Evolutionary conservation across 768 basidiomycete species (phyloP).

Genomic region (Bullera alba): DNA sequence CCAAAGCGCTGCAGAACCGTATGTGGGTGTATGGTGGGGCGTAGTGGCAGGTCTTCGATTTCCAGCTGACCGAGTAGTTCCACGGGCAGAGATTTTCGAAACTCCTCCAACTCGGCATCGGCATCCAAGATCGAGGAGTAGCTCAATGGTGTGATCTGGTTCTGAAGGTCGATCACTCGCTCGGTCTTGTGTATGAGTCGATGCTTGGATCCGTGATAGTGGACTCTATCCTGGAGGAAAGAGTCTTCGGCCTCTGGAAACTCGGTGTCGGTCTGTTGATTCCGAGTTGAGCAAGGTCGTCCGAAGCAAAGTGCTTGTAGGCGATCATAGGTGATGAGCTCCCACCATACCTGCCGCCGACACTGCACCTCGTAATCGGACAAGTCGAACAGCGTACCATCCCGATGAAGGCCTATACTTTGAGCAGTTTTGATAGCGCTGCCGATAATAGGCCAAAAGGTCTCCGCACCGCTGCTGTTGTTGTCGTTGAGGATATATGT

Average conservation of each 20-base stretch:
- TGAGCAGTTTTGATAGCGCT: slow-evolving; percentile 35
- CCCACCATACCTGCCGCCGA: slow-evolving; percentile 43
- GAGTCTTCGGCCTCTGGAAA: slow-evolving; percentile 25
- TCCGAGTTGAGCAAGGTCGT: slow-evolving; percentile 33
- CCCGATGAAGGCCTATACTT: slow-evolving; percentile 42
- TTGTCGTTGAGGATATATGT: slow-evolving; percentile 42
- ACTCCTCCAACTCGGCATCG: slow-evolving; percentile 34
- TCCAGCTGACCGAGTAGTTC: slow-evolving; percentile 25
- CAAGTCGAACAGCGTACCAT: slow-evolving; percentile 38
- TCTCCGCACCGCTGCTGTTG: slow-evolving; percentile 38
- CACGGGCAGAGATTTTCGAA: slow-evolving; percentile 32
- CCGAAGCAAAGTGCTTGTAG: slow-evolving; percentile 44
- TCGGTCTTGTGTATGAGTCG: neutral
- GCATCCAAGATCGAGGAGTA: slow-evolving; percentile 28
- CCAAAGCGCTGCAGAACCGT: slow-evolving; percentile 39
- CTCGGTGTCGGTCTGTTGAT: slow-evolving; percentile 35
- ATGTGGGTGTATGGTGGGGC: slow-evolving; percentile 36
- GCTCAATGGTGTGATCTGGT: slow-evolving; percentile 27
- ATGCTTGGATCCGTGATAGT: slow-evolving; percentile 17
- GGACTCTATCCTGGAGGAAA: slow-evolving; percentile 23
- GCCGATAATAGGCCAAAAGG: slow-evolving; percentile 44
- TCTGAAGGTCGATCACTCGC: slow-evolving; percentile 24
- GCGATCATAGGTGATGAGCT: slow-evolving; percentile 39
- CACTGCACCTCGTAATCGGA: slow-evolving; percentile 38
- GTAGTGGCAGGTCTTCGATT: slow-evolving; percentile 32